Percentiles rank a stretch among this genome's conserved stretches.
Evolutionary conservation across 129 eudicot genomes (phyloP).

Genomic region (Artemisia tridentata): DNA sequence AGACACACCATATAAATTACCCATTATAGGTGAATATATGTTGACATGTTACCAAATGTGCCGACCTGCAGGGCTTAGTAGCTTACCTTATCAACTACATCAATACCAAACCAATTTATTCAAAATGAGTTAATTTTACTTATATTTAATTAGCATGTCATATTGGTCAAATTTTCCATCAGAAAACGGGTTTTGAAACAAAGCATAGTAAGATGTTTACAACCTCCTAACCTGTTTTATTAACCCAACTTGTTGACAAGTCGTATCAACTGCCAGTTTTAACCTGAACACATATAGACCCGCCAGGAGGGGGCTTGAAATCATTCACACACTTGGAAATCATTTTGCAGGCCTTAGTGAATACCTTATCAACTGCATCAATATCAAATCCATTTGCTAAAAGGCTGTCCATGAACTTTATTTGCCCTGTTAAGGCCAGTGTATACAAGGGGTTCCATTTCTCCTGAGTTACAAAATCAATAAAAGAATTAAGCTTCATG

Average conservation of each 20-base stretch:
- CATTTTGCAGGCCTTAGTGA: not conserved
- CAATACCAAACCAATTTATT: not conserved
- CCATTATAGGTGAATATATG: too few relatives aligned
- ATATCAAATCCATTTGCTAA: conserved; percentile 53
- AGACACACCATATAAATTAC: too few relatives aligned
- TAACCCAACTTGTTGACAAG: too few relatives aligned
- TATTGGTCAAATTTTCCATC: not conserved
- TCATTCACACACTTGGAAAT: not conserved
- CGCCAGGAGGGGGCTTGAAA: too few relatives aligned
- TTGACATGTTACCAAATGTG: not conserved
- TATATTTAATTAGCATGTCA: not conserved
- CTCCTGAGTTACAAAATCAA: conserved; percentile 33
- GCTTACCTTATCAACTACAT: conserved; percentile 15
- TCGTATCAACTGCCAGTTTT: not conserved
- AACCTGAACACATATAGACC: too few relatives aligned
- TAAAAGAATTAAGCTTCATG: not conserved
- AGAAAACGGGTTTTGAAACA: not conserved
- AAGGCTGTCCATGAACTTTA: conserved; percentile 65
- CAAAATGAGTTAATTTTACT: not conserved
- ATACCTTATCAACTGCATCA: conserved; percentile 68
- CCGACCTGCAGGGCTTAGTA: not conserved
- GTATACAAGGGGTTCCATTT: conserved; percentile 82
- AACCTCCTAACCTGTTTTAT: not conserved
- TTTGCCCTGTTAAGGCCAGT: conserved; percentile 74
- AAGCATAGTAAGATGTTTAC: not conserved